Percentiles rank a stretch among this genome's conserved stretches.
Evolutionary conservation across 2,329 filamentous ascomycete genomes (phyloP).

Genomic region (Exserohilum turcica): DNA sequence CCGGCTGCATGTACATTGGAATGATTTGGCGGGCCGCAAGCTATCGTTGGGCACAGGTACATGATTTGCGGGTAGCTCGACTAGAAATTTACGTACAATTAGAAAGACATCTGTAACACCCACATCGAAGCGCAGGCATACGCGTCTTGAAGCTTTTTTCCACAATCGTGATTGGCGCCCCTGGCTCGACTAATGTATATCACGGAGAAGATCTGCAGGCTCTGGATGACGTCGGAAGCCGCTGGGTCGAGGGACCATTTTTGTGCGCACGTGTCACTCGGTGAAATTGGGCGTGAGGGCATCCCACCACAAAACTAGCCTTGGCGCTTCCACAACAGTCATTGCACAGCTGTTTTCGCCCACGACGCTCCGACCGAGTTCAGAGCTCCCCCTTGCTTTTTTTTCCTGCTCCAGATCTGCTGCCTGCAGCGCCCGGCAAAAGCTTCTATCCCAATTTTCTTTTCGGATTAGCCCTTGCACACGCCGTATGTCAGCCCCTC

Average conservation of each 20-base stretch:
- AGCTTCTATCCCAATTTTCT: slow-evolving; percentile 5
- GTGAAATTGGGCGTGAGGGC: slow-evolving; percentile 23
- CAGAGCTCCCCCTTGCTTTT: slow-evolving; percentile 4
- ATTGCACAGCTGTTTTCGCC: slow-evolving; percentile 21
- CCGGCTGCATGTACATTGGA: background rate
- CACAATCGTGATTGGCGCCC: background rate
- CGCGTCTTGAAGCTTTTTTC: background rate
- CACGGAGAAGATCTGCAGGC: background rate
- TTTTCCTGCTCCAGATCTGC: background rate
- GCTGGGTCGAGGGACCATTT: slow-evolving; percentile 1
- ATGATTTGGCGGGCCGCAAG: background rate
- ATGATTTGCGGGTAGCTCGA: background rate
- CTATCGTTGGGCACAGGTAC: background rate
- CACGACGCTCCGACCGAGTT: slow-evolving; percentile 24
- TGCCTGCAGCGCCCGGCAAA: background rate
- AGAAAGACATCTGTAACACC: background rate
- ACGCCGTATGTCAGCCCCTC: slow-evolving; percentile 30
- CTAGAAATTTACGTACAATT: background rate
- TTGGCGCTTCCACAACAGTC: slow-evolving; percentile 25
- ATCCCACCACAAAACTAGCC: slow-evolving; percentile 21
- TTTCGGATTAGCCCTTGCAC: slow-evolving; percentile 19
- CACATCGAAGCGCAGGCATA: background rate
- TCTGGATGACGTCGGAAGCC: background rate
- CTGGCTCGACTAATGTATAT: background rate
- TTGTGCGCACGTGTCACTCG: slow-evolving; percentile 27